A percentile compares a stretch with the other conserved stretches of the same genome.
Conservation (phyloP, 2,329 filamentous ascomycete species). For the Aspergillus jensenii region DNA sequence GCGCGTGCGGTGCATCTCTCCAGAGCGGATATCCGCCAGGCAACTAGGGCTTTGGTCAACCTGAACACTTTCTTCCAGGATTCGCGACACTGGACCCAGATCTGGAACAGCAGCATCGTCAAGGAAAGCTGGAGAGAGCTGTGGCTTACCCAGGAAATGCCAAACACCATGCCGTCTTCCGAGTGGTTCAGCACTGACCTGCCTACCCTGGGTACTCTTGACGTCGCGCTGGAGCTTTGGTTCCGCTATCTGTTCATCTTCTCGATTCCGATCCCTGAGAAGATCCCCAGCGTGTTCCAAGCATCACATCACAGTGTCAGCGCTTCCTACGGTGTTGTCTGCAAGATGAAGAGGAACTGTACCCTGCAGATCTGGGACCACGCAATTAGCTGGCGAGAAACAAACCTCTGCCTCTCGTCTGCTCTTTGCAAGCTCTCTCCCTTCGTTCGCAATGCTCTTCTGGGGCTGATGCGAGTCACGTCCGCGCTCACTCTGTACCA, state of each 20-base stretch:
- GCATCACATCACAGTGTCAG: constrained; percentile 63
- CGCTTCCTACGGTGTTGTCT: constrained; percentile 61
- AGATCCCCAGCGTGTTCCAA: constrained; percentile 61
- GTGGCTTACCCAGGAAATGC: constrained; percentile 48
- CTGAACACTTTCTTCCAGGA: constrained; percentile 53
- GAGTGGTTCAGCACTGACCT: constrained; percentile 41
- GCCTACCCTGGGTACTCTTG: constrained; percentile 37
- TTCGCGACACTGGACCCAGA: constrained; percentile 49
- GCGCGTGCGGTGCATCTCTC: constrained; percentile 48
- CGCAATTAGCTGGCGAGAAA: constrained; percentile 62
- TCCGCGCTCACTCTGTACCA: constrained; percentile 52
- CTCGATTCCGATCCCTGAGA: constrained; percentile 56
- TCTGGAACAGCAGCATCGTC: constrained; percentile 49
- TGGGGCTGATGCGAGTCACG: constrained; percentile 50
- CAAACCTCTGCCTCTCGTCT: constrained; percentile 50
- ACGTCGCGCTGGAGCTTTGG: constrained; percentile 41
- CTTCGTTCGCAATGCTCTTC: constrained; percentile 50
- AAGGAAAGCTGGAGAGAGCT: constrained; percentile 48
- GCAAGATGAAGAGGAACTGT: constrained; percentile 60
- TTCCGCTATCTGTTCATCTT: constrained; percentile 55
- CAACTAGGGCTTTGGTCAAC: constrained; percentile 50
- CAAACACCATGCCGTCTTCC: constrained; percentile 35
- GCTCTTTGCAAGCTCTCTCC: constrained; percentile 51
- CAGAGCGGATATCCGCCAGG: constrained; percentile 44
- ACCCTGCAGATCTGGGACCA: constrained; percentile 66